Evolutionary conservation across 2,329 filamentous ascomycete genomes (phyloP), one percentile per base, ranked within the genome.

Genomic region (Fusarium paranaense): DNA sequence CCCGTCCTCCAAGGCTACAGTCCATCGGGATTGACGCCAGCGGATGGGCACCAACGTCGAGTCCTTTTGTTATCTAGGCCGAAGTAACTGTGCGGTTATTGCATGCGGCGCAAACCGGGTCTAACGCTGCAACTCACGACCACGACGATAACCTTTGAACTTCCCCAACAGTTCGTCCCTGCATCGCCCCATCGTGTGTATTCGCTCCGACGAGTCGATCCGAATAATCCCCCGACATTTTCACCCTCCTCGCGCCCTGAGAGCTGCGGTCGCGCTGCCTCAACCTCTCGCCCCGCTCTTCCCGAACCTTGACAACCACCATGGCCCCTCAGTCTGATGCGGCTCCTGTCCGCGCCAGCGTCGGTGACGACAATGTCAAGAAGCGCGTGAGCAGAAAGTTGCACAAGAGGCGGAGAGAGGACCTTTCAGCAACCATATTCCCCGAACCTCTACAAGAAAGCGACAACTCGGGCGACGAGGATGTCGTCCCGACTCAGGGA

Each of bases 401-500:
- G 18, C 84, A 84, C 37, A 87, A 86, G 79, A 86, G 81, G 69
- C 83, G 83, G 47, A 83, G 79, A 37, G 82, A 82, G 71, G 83
- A 84, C 37, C 77, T 80, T 18, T 80, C 78, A 11, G 72, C 84
- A 3, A 84, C 83, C 14, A 67, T 80, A 50, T 84, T 90, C 7
- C 89, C 89, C 14, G 88, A 90, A 27, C 86, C 85, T 20, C 81
- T 91, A 40, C 86, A 85, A 78, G 85, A 87, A 50, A 85, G 83
- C 71, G 87, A 88, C 67, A 84, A 84, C n/a, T 84, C 84, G 20
- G 83, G 81, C 35, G 87, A 88, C 54, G 86, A 89, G 75, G 86
- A 88, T 40, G 83, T 87, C 50, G 74, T 83, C 6, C 82, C 86
- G 3, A 81, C 78, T 10, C 85, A 86, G 66, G 84, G 83, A 40